Base-by-base conservation (phyloP, 1,284 basidiomycete genomes). In the Boletus mariae region DNA sequence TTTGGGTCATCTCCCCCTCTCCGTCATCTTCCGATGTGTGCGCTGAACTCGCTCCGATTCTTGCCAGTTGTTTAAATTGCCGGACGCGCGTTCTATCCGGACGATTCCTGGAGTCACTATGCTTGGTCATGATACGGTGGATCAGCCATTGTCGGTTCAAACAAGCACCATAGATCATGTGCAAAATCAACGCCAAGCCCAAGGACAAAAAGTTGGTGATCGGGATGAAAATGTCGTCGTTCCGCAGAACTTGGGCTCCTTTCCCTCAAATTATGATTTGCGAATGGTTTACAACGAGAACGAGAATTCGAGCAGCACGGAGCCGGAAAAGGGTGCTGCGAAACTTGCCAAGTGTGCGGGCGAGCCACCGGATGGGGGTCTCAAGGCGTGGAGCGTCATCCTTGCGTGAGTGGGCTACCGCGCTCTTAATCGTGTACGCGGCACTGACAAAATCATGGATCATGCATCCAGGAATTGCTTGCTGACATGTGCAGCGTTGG, bases 351-450 rank as follows among this genome's bases (percentile, higher is more conserved):
- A 66, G 52, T 62, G 58, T 52, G 61, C 49, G 2, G 57, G 55
- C 40, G 68, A 55, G 6, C 44, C 68, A 17, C 78, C 78, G 6
- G 80, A 83, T 60, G 81, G 80, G 28, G 80, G 80, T 2, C 59
- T 75, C 40, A 71, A 73, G 56, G 80, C 81, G 1, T 83, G 80
- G 80, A 63, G 76, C 5, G 73, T 81, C 29, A 71, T 80, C 13
- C 47, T 74, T 57, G 78, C 56, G 79, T 80, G 54, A 52, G 76
- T 57, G 6, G 2, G 3, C 7, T 43, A 2, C 11, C 9, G 1
- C 37, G 5, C 23, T 38, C 7, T 35, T 13, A 32, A 8, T 23
- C 12, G 11, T 28, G 5, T n/a, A 4, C 13, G 20, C 7, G 9
- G 42, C 15, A 28, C 42, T 43, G 42, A 43, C 28, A n/a, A 40